Base-by-base conservation (phyloP, 306 rosid species). In the Vachellia pachyceras region DNA sequence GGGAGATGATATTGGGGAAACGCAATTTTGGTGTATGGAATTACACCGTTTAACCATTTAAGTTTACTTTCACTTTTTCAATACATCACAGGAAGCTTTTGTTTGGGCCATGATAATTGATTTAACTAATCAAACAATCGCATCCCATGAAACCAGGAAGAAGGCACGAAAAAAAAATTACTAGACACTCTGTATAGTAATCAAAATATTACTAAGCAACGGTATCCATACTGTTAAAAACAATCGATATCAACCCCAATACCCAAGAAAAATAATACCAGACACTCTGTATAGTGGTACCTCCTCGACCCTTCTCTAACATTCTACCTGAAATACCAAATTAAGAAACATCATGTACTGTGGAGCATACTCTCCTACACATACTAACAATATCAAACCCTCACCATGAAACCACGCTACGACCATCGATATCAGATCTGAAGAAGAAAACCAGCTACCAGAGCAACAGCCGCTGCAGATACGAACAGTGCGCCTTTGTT, bases 401-500 rank as follows among this genome's bases (percentile, higher is more conserved):
- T 77, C 82, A 66, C 78, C 75, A 84, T 72, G 70, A 44, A 69
- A 87, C 79, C 4, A 55, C 35, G 33, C 40, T 3, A 72, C 12
- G 29, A 12, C 69, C 72, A 40, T 37, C 33, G 20, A 18, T 49
- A n/a, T n/a, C 84, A 68, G 84, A 86, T 90, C 90, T 90, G 90
- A 83, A 89, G 73, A 83, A 93, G 65, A 33, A 96, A 76, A 15
- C 82, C 69, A 9, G 77, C 82, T 1, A 83, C 87, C 10, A 88
- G 15, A 52, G 82, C 79, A 23, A 69, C 84, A 0, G 85, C 86
- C 8, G 83, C 86, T 0, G 88, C 79, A 49, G 88, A 88, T 85
- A 92, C 97, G 6, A 79, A 83, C 14, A 77, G 54, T 47, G 82
- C 36, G 81, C 79, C 84, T 76, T 86, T 81, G 36, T 23, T 69